Conservation (phyloP, 2,329 filamentous ascomycete genomes). For the Graphiopsis chlorocephala region DNA sequence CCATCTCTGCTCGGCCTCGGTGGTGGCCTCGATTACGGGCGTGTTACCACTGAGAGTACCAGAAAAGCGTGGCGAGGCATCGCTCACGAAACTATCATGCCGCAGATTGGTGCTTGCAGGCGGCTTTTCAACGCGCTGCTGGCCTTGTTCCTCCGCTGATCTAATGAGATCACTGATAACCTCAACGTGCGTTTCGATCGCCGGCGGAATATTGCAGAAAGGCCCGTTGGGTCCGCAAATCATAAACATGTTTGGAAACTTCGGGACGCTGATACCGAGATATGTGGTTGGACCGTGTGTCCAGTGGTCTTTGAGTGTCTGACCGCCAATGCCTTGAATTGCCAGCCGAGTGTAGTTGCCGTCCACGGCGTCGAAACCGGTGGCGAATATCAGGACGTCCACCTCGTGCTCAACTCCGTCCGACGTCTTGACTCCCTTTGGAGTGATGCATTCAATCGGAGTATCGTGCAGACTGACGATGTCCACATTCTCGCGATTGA, state of each 20-base stretch:
- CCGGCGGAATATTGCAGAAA: slow-evolving; percentile 39
- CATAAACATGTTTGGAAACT: slow-evolving; percentile 48
- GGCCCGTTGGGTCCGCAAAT: slow-evolving; percentile 40
- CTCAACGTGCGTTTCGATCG: slow-evolving; percentile 38
- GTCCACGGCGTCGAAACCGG: slow-evolving; percentile 40
- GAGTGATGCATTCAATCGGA: slow-evolving; percentile 45
- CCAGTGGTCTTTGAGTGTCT: slow-evolving; percentile 37
- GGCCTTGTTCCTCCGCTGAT: slow-evolving; percentile 16
- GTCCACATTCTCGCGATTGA: slow-evolving; percentile 28
- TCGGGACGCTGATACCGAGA: slow-evolving; percentile 38
- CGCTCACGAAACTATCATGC: slow-evolving; percentile 2
- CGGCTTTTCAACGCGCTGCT: not conserved
- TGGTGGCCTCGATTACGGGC: slow-evolving; percentile 27
- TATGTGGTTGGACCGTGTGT: slow-evolving; percentile 34
- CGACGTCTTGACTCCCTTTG: slow-evolving; percentile 23
- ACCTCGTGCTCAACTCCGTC: slow-evolving; percentile 26
- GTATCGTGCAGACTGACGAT: slow-evolving; percentile 33
- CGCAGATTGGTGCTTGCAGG: not conserved
- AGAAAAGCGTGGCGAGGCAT: not conserved
- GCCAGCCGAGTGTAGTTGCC: slow-evolving; percentile 35
- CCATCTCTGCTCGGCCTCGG: slow-evolving; percentile 31
- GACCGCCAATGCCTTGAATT: slow-evolving; percentile 31
- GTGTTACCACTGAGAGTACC: not conserved
- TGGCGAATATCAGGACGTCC: slow-evolving; percentile 41
- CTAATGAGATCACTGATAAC: slow-evolving; percentile 28